Base-by-base conservation (phyloP, 345 rosid genomes). In the Pelargonium nanum region DNA sequence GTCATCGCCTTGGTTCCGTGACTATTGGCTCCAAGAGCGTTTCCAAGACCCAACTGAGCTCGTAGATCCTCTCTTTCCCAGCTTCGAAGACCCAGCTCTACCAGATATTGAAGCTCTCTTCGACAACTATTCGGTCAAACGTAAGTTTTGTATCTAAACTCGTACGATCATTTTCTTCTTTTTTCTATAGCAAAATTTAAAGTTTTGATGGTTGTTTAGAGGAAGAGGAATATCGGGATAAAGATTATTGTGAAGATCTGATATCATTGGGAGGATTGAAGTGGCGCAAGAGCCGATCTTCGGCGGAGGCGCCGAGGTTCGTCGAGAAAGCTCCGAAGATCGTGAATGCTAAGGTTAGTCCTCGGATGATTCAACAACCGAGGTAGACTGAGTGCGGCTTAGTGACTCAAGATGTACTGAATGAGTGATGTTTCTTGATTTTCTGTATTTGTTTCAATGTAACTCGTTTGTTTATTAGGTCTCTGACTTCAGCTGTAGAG, bases 11-110 rank as follows among this genome's bases (percentile, higher is more conserved):
- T 78, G 80, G 76, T 85, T 85, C 72, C 85, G 81, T 24, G 85
- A 80, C 66, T 85, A 85, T 76, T 82, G 91, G 91, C 83, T 85
- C 62, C 72, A 59, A 53, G 90, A 84, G 59, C 61, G 90, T 24
- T 84, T 62, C 77, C 54, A 60, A n/a, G 87, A 84, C 61, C 80
- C 79, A 51, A 19, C 71, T 64, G 73, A 72, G 50, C 0, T 44
- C 25, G 69, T 60, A 50, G 72, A 58, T 57, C 4, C 32, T 7
- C n/a, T 66, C 53, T n/a, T n/a, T n/a, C n/a, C n/a, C n/a, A n/a
- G n/a, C n/a, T n/a, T n/a, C n/a, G n/a, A n/a, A n/a, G n/a, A n/a
- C n/a, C n/a, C n/a, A n/a, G 23, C 13, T 34, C 61, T 74, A 60
- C 68, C 66, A 6, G 78, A 72, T 30, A 61, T 70, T 54, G 80